A percentile compares a stretch with the other conserved stretches of the same genome.
These are phyloP conservation scores for Theobroma cacao DNA, from an alignment of 345 rosid genomes.

Conservation along the genomic window DNA sequence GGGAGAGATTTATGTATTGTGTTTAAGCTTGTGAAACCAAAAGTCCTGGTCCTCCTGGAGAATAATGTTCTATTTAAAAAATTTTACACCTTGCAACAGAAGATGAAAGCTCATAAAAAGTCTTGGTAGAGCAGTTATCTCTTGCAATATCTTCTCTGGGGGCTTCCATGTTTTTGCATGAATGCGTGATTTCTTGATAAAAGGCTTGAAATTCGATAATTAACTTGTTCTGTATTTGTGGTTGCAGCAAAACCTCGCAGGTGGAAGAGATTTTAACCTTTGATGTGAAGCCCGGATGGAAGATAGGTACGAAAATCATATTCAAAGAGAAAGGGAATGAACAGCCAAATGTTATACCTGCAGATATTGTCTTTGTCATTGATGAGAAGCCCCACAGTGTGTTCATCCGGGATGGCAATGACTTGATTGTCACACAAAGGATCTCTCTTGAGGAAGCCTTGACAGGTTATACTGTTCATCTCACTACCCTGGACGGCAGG, in stretches of 20 bases:
- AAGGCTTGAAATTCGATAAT: background rate
- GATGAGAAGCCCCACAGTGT: constrained; percentile 68
- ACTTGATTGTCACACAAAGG: constrained; percentile 61
- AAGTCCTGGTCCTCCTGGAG: no score
- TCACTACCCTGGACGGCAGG: constrained; percentile 68
- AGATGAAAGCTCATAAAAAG: background rate
- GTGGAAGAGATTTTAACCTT: constrained; percentile 73
- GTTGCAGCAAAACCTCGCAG: constrained; percentile 52
- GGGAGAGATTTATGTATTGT: no score
- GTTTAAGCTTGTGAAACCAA: no score
- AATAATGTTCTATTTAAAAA: no score
- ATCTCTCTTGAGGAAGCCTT: constrained; percentile 64
- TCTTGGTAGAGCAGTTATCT: background rate
- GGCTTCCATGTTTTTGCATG: background rate
- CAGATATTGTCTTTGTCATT: constrained; percentile 62
- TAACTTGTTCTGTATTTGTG: background rate
- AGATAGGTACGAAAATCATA: constrained; percentile 80
- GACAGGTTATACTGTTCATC: constrained; percentile 49
- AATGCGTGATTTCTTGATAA: background rate
- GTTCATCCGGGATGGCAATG: constrained; percentile 74
- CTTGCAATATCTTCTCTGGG: background rate
- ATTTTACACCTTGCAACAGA: background rate
- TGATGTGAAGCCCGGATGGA: constrained; percentile 84
- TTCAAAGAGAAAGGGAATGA: constrained; percentile 81
- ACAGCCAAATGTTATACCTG: constrained; percentile 52